Conservation (phyloP, 352 stramenopile species). For the Pythium apleroticum region DNA sequence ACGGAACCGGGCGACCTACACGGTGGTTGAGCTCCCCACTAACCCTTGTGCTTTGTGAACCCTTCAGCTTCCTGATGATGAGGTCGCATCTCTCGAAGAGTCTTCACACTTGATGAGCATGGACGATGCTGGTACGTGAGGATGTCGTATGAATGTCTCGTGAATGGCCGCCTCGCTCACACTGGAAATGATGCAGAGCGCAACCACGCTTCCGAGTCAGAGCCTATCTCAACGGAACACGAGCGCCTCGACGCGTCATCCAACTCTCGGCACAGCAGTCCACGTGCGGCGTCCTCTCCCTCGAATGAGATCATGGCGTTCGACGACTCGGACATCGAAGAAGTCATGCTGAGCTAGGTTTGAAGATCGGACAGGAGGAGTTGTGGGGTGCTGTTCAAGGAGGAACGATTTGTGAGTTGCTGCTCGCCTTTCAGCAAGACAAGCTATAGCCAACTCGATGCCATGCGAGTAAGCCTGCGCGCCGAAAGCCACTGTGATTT, state of each 20-base stretch:
- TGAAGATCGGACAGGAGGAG: too few relatives aligned
- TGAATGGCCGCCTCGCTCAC: neutral
- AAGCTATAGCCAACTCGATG: too few relatives aligned
- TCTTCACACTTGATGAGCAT: neutral
- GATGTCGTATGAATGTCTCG: neutral
- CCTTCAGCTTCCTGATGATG: neutral
- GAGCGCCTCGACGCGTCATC: neutral
- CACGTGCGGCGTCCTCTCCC: neutral
- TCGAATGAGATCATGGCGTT: slow-evolving; percentile 20
- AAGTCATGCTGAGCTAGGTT: slow-evolving; percentile 39
- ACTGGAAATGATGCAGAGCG: neutral
- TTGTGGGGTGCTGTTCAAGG: too few relatives aligned
- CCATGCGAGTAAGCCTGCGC: too few relatives aligned
- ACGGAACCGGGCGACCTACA: neutral
- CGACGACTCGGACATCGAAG: slow-evolving; percentile 68
- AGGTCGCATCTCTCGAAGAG: neutral
- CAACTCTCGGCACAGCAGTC: neutral
- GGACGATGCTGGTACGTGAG: neutral
- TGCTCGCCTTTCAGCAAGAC: too few relatives aligned
- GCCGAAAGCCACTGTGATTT: too few relatives aligned
- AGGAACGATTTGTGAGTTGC: too few relatives aligned
- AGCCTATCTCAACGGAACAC: neutral
- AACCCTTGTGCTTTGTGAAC: neutral
- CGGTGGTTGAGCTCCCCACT: neutral
- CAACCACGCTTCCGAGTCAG: neutral